Evolutionary conservation across 805 yeast genomes (phyloP).

Genomic region (Brettanomyces anomalus): DNA sequence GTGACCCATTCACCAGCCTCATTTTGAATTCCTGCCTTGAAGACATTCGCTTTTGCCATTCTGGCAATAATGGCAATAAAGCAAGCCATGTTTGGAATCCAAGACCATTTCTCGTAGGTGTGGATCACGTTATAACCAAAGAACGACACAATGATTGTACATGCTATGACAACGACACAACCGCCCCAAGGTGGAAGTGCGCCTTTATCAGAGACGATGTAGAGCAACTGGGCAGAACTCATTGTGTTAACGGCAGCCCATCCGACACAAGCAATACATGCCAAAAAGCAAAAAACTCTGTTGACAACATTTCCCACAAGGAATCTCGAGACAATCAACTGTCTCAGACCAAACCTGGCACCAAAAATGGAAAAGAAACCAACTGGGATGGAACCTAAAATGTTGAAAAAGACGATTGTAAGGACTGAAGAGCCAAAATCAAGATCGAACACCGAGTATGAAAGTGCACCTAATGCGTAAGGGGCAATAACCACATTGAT

Average conservation of each 20-base stretch:
- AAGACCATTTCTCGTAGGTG: slow-evolving; percentile 71
- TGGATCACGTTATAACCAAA: slow-evolving; percentile 84
- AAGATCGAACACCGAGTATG: slow-evolving; percentile 51
- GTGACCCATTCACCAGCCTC: slow-evolving; percentile 19
- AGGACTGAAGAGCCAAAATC: slow-evolving; percentile 67
- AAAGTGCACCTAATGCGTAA: slow-evolving; percentile 66
- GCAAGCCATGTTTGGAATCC: slow-evolving; percentile 73
- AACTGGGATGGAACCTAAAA: slow-evolving; percentile 69
- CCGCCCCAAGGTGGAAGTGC: slow-evolving; percentile 87
- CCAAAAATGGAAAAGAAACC: slow-evolving; percentile 82
- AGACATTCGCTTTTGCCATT: slow-evolving; percentile 57
- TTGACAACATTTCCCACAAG: slow-evolving; percentile 68
- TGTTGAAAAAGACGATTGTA: slow-evolving; percentile 60
- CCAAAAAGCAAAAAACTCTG: slow-evolving; percentile 69
- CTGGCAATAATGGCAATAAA: slow-evolving; percentile 76
- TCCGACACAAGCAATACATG: slow-evolving; percentile 81
- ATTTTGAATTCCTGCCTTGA: slow-evolving; percentile 38
- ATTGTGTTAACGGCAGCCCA: slow-evolving; percentile 94
- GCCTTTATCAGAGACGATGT: slow-evolving; percentile 53
- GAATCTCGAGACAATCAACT: slow-evolving; percentile 73
- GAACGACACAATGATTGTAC: slow-evolving; percentile 65
- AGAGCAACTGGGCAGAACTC: slow-evolving; percentile 77
- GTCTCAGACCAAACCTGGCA: slow-evolving; percentile 77
- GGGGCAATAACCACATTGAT: slow-evolving; percentile 86
- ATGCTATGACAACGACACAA: slow-evolving; percentile 58